Conservation (phyloP, 768 basidiomycete genomes). For the Amanita fuliginea region DNA sequence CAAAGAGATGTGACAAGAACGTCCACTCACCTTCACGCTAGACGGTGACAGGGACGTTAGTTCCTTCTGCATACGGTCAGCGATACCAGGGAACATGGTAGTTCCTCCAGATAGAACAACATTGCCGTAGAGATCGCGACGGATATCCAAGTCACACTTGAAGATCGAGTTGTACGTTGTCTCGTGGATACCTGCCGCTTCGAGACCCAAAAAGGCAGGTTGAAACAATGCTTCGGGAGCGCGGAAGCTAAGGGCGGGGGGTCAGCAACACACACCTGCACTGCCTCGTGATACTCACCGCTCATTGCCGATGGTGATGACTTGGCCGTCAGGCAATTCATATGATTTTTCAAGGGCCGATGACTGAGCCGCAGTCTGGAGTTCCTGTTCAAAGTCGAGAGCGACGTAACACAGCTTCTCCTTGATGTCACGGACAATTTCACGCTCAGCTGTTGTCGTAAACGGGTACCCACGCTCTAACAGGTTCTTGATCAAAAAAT, state of each 20-base stretch:
- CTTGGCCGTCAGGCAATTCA: slow-evolving; percentile 87
- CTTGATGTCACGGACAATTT: slow-evolving; percentile 96
- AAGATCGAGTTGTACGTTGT: slow-evolving; percentile 83
- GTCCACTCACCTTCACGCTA: slow-evolving; percentile 64
- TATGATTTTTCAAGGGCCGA: slow-evolving; percentile 90
- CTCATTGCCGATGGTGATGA: slow-evolving; percentile 92
- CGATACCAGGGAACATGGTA: slow-evolving; percentile 94
- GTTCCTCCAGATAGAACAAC: slow-evolving; percentile 84
- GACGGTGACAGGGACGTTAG: slow-evolving; percentile 74
- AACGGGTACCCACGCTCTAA: slow-evolving; percentile 90
- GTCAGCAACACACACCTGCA: slow-evolving; percentile 29
- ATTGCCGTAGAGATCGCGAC: slow-evolving; percentile 73
- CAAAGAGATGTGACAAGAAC: neutral
- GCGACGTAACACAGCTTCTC: slow-evolving; percentile 96
- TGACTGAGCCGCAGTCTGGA: slow-evolving; percentile 82
- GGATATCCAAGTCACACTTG: slow-evolving; percentile 81
- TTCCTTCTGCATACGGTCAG: slow-evolving; percentile 86
- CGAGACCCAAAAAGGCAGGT: slow-evolving; percentile 81
- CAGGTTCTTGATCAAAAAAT: slow-evolving; percentile 72
- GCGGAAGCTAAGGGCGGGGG: slow-evolving; percentile 66
- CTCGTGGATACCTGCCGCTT: slow-evolving; percentile 88
- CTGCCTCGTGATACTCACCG: slow-evolving; percentile 51
- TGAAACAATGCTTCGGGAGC: slow-evolving; percentile 95
- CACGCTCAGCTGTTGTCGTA: slow-evolving; percentile 87
- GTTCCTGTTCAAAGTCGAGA: slow-evolving; percentile 88